These are phyloP conservation scores for Rhypophila decipiens DNA, from an alignment of 495 filamentous ascomycete genomes.

Conservation along the genomic window DNA sequence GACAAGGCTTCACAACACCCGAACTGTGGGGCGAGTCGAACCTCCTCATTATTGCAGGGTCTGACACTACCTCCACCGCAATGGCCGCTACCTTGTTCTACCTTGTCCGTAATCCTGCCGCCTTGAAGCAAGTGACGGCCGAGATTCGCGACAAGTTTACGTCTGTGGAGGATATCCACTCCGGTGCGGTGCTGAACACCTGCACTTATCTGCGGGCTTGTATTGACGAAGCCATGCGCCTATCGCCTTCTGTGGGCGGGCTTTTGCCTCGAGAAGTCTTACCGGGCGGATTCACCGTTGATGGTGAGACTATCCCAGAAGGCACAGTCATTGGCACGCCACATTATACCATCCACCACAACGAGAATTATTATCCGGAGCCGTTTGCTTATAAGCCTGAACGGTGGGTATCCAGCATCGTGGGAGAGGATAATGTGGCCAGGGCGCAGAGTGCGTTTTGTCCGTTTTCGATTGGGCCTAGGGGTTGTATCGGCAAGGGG, in stretches of 20 bases:
- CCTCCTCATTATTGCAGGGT: conserved; percentile 55
- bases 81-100: conserved; percentile 62
- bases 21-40: conserved; percentile 70
- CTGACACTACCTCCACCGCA: conserved; percentile 60
- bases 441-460: conserved; percentile 47
- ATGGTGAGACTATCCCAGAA: conserved; percentile 46
- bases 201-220: conserved; percentile 53
- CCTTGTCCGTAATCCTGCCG: conserved; percentile 49
- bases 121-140: conserved; percentile 41
- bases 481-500: conserved; percentile 54
- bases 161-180: conserved; percentile 46
- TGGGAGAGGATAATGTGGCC: conserved; percentile 29
- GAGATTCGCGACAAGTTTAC: conserved; percentile 47
- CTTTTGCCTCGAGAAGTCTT: conserved; percentile 57
- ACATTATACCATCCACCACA: conserved; percentile 52
- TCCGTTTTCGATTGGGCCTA: conserved; percentile 51
- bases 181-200: conserved; percentile 45
- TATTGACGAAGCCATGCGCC: conserved; percentile 68
- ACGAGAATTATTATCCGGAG: conserved; percentile 45
- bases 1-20: conserved; percentile 55
- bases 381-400: conserved; percentile 48
- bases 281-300: conserved; percentile 52
- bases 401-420: conserved; percentile 43
- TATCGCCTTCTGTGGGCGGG: conserved; percentile 59
- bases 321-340: conserved; percentile 50